Conservation (phyloP, 202 grass and related monocot genomes). For the Zoysia matrella region DNA sequence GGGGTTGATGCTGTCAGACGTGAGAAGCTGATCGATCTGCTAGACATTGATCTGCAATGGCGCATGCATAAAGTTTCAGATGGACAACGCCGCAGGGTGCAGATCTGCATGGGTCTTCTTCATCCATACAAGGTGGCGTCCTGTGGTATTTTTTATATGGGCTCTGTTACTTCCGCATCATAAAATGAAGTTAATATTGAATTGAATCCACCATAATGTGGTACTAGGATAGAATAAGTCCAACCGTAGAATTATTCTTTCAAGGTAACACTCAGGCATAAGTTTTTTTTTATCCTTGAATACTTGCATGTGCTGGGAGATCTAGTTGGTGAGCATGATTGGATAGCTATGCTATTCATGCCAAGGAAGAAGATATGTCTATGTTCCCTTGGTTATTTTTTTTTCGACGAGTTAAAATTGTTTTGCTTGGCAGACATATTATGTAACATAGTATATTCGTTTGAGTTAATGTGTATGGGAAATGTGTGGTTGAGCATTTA, state of each 20-base stretch:
- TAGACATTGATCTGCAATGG: too few species aligned
- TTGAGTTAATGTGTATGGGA: background rate
- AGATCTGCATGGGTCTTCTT: constrained; percentile 20
- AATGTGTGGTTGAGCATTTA: background rate
- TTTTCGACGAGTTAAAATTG: background rate
- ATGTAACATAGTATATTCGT: background rate
- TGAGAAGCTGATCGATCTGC: too few species aligned
- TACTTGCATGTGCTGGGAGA: background rate
- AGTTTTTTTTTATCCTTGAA: background rate
- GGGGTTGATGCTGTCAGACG: background rate
- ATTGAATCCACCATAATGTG: background rate
- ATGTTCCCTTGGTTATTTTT: constrained; percentile 15
- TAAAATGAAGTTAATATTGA: background rate
- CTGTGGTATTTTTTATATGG: background rate
- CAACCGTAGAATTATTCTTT: background rate
- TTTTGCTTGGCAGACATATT: background rate
- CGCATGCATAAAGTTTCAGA: too few species aligned
- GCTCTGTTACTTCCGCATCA: background rate
- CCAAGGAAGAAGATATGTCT: background rate
- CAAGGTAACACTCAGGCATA: background rate
- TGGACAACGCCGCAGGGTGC: too few species aligned
- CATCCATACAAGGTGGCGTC: background rate
- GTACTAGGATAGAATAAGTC: background rate
- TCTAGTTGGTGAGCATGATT: constrained; percentile 8
- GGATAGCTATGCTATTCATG: background rate